These are phyloP conservation scores for Ceratocystis cacaofunesta DNA, from an alignment of 2,329 filamentous ascomycete species.

Conservation along the genomic window DNA sequence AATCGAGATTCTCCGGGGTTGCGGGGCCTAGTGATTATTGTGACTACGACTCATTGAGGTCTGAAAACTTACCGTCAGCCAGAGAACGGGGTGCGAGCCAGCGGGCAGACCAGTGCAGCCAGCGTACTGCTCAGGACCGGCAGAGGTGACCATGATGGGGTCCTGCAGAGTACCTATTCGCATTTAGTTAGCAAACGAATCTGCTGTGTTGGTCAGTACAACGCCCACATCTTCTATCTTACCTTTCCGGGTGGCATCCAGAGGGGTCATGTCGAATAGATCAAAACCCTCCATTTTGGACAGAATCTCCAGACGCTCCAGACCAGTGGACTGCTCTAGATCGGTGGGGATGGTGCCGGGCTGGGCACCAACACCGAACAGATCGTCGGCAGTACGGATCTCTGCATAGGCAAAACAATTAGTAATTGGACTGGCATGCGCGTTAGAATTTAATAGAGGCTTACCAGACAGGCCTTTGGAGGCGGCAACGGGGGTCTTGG, in stretches of 20 bases:
- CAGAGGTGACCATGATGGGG: constrained; percentile 80
- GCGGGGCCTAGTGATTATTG: not conserved
- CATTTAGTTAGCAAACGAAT: constrained; percentile 3
- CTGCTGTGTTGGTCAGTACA: not conserved
- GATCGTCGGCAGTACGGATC: constrained; percentile 66
- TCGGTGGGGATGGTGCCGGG: constrained; percentile 82
- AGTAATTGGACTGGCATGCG: not conserved
- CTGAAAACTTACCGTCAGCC: constrained; percentile 60
- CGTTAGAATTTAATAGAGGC: constrained; percentile 18
- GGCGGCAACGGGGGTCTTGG: constrained; percentile 29
- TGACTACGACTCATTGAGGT: not conserved
- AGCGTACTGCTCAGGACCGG: constrained; percentile 88
- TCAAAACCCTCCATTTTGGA: constrained; percentile 99
- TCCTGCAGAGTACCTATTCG: constrained; percentile 64
- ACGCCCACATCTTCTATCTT: constrained; percentile 19
- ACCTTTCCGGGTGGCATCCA: constrained; percentile 83
- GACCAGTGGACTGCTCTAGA: constrained; percentile 87
- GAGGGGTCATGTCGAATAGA: constrained; percentile 94
- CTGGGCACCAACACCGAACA: constrained; percentile 67
- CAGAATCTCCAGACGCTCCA: constrained; percentile 95
- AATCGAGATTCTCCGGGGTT: not conserved
- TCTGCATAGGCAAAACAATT: constrained; percentile 39
- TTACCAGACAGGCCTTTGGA: constrained; percentile 36
- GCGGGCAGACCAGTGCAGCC: constrained; percentile 90
- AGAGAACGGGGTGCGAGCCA: constrained; percentile 80